Evolutionary conservation across 1,284 basidiomycete genomes (phyloP).

Genomic region (Ceratobasidium sp.): DNA sequence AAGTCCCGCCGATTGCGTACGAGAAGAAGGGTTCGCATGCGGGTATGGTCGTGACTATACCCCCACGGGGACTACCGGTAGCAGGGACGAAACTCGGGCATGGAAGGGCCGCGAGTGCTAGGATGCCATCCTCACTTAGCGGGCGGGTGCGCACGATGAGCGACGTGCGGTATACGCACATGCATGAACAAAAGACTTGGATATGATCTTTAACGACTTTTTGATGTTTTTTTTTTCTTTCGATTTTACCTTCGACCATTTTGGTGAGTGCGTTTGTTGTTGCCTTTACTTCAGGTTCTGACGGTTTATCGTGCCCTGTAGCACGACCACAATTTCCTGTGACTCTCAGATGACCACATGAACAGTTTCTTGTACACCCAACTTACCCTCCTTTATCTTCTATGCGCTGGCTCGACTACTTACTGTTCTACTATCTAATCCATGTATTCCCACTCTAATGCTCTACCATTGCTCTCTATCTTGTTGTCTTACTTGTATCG

Average conservation of each 20-base stretch:
- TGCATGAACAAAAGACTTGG: conserved; percentile 16
- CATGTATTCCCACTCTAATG: background rate
- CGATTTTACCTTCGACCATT: conserved; percentile 24
- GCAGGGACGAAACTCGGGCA: background rate
- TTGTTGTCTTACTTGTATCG: background rate
- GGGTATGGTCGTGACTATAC: conserved; percentile 28
- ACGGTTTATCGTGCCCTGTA: background rate
- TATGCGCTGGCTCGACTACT: background rate
- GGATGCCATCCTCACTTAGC: conserved; percentile 1
- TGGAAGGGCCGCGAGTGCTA: background rate
- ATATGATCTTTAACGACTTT: conserved; percentile 10
- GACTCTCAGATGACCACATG: background rate
- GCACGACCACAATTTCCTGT: background rate
- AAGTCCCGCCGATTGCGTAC: conserved; percentile 25
- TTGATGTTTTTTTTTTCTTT: background rate
- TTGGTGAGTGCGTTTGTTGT: conserved; percentile 27
- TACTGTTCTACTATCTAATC: background rate
- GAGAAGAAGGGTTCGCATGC: conserved; percentile 37
- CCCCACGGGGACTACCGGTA: conserved; percentile 8
- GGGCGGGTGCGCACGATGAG: conserved; percentile 25
- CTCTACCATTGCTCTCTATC: background rate
- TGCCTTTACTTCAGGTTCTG: background rate
- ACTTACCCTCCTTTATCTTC: background rate
- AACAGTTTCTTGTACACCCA: background rate
- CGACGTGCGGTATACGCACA: conserved; percentile 19